Evolutionary conservation across 306 rosid genomes (phyloP), one percentile per base, ranked within the genome.

Genomic region (Cicer judaicum): DNA sequence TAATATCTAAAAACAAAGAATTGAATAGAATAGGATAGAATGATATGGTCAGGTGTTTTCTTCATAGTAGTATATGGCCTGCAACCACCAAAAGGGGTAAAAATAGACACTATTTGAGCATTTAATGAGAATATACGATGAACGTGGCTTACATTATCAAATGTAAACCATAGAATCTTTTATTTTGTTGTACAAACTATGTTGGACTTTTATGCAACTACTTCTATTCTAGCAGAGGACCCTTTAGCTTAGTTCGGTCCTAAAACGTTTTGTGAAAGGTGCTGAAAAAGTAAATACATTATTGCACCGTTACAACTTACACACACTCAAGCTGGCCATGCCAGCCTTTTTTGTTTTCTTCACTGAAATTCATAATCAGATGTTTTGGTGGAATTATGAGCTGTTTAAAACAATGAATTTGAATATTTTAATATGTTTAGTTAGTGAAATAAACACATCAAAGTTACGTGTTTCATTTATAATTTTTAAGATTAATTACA

Each of bases 291-390:
- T 29, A 2, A 15, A 67, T 56, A 64, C 10, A 29, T 43, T 52
- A 66, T 59, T 64, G 38, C 79, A 78, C 78, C 60, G 34, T 68
- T 64, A 69, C 48, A 49, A 36, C 10, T 10, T 9, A 41, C 77
- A 46, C 14, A 55, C 8, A 80, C 7, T 16, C 18, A 16, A 76
- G 15, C 78, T 79, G 70, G 61, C 64, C 55, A 54, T 70, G 61
- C 64, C 55, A 54, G 65, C 65, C 40, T 72, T 65, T 60, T 49
- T 50, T 50, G 8, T 14, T 83, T 83, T 68, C 61, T 79, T 84
- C 84, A 80, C 86, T 73, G 79, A 82, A 79, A 80, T 55, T 80
- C 48, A 76, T 29, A 74, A 77, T 60, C 50, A 64, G 21, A 76
- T 59, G 61, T 62, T 63, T 77, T 24, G 29, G 70, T 16, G 18